Base-by-base conservation (phyloP, 2,329 filamentous ascomycete species). In the Diplodia mutila region DNA sequence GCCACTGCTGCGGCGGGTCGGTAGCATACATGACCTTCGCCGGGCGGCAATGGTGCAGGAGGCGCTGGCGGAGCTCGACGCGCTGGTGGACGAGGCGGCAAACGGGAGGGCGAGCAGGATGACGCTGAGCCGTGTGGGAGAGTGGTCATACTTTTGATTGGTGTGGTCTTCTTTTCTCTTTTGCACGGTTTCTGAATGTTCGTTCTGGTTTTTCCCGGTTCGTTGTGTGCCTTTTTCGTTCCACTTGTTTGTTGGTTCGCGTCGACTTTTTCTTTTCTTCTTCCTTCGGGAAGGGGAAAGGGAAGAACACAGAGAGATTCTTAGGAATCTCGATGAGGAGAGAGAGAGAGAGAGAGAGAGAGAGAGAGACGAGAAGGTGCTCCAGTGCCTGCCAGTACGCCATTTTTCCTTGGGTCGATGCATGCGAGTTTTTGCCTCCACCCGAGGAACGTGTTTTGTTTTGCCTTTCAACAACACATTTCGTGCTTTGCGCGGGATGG, bases 61-160 rank as follows among this genome's bases (percentile, higher is more conserved):
- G 27, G 64, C 54, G 37, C 64, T 66, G 64, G 49, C 64, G 52
- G 64, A 66, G 64, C 53, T 51, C 52, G 64, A 34, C 39, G 64
- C 52, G 27, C 64, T 57, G 25, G 52, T 32, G 18, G 64, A 48
- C 14, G 64, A 66, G 23, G 64, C 53, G 21, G 64, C 64, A 21
- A 54, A 39, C n/a, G 64, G 59, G 23, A 27, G 59, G 27, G 46
- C 49, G 59, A 63, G 59, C 46, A 63, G 59, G 46, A 63, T 63
- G 59, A 63, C 42, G 46, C 23, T 63, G 46, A 63, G 59, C 34
- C 42, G 59, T 12, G 59, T 63, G 29, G 42, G 59, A 9, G 59
- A 63, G 59, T 63, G 59, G 59, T 63, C 42, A 21, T 63, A 63
- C 23, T 42, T 63, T 29, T 63, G 34, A 29, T 49, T 34, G 12